phyloP scores from a whole-genome alignment of 1,284 basidiomycete species.

The Bondarzewia mesenterica region DNA sequence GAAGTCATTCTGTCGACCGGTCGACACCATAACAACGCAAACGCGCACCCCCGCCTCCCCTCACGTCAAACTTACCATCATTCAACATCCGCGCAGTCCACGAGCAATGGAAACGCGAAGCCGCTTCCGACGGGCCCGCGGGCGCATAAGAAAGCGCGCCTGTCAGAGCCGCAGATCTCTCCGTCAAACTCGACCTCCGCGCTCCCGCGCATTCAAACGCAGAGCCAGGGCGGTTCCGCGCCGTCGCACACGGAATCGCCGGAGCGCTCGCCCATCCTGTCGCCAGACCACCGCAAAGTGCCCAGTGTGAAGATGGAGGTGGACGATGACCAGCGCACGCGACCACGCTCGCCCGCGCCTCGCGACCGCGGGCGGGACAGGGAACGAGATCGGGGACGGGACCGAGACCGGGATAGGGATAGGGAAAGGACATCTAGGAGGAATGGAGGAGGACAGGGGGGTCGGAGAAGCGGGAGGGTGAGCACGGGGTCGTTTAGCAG shows the following conservation, averaged over 20 bases:
- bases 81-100: constrained; percentile 7
- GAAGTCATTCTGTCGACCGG: constrained; percentile 42
- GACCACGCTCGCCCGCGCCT: constrained; percentile 18
- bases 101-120: constrained; percentile 32
- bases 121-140: constrained; percentile 67
- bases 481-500: constrained; percentile 21
- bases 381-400: constrained; percentile 22
- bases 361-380: constrained; percentile 20
- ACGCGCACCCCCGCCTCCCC: constrained; percentile 31
- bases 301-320: constrained; percentile 35
- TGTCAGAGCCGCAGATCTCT: constrained; percentile 46
- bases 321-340: constrained; percentile 39
- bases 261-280: constrained; percentile 32
- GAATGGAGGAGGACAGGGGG: constrained; percentile 21
- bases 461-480: constrained; percentile 17
- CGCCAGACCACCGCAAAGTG: constrained; percentile 25
- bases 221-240: constrained; percentile 10
- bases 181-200: constrained; percentile 27
- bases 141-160: constrained; percentile 66
- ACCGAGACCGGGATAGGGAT: constrained; percentile 17
- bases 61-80: constrained; percentile 25
- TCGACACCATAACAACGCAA: constrained; percentile 28
- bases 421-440: constrained; percentile 6
- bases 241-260: constrained; percentile 20
- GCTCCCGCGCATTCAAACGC: constrained; percentile 17